Conservation (phyloP, 257 asterid genomes). For the Scutellaria barbata region DNA sequence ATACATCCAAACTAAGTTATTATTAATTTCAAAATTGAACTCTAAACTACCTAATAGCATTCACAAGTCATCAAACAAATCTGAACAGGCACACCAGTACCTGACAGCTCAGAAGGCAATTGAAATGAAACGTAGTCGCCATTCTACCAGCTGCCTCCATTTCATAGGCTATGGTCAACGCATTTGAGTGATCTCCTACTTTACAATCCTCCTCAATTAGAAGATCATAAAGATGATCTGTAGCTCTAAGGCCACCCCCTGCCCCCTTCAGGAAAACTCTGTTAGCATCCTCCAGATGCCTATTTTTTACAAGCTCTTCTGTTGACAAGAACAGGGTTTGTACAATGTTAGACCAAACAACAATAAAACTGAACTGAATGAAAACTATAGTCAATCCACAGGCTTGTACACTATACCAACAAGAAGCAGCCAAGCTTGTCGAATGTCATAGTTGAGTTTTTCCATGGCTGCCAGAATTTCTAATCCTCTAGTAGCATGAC, state of each 20-base stretch:
- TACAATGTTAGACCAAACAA: slow-evolving; percentile 30
- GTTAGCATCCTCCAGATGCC: slow-evolving; percentile 90
- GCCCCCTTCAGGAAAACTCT: slow-evolving; percentile 92
- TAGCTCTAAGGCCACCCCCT: slow-evolving; percentile 93
- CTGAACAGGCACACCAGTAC: slow-evolving; percentile 45
- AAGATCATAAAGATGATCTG: slow-evolving; percentile 94
- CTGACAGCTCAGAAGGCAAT: slow-evolving; percentile 97
- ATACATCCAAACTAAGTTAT: slow-evolving; percentile 24
- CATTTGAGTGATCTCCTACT: slow-evolving; percentile 95
- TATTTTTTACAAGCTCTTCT: slow-evolving; percentile 92
- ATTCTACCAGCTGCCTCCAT: slow-evolving; percentile 99
- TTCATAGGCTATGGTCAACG: slow-evolving; percentile 94
- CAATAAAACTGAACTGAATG: slow-evolving; percentile 30
- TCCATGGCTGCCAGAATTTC: slow-evolving; percentile 99
- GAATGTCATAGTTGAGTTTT: slow-evolving; percentile 87
- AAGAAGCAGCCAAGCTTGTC: slow-evolving; percentile 94
- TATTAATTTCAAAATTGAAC: slow-evolving; percentile 17
- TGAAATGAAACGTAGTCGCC: slow-evolving; percentile 98
- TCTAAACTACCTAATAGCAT: slow-evolving; percentile 17
- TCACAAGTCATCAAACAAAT: slow-evolving; percentile 18
- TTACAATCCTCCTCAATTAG: slow-evolving; percentile 90
- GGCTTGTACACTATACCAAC: slow-evolving; percentile 65
- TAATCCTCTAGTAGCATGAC: slow-evolving; percentile 82
- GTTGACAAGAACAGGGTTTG: slow-evolving; percentile 42
- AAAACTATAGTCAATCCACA: slow-evolving; percentile 35